These are phyloP conservation scores for Pelagomonas calceolata DNA, from an alignment of 108 stramenopile species.

Conservation along the genomic window DNA sequence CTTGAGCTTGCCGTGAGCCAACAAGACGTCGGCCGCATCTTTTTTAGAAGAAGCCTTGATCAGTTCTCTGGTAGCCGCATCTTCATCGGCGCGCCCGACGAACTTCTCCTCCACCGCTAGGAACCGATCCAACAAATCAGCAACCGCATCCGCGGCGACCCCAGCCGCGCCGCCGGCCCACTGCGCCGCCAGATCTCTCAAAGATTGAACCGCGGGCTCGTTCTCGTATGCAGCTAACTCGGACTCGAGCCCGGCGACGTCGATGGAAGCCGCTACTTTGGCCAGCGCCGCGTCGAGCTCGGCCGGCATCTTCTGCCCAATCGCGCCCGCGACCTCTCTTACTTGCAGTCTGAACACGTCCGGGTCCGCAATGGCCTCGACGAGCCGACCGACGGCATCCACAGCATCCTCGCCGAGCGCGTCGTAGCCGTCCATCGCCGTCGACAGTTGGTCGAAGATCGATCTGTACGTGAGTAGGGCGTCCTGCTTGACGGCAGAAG, in stretches of 20 bases:
- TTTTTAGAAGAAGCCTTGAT: slow-evolving; percentile 65
- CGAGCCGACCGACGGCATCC: too few species aligned
- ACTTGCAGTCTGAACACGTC: background rate
- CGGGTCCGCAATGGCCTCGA: background rate
- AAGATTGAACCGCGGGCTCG: background rate
- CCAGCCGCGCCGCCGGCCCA: slow-evolving; percentile 2
- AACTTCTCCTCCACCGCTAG: slow-evolving; percentile 73
- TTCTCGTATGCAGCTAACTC: background rate
- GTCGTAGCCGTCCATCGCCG: slow-evolving; percentile 22
- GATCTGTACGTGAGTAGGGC: background rate
- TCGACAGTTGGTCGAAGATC: background rate
- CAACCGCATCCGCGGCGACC: slow-evolving; percentile 46
- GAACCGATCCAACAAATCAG: slow-evolving; percentile 58
- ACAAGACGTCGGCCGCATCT: slow-evolving; percentile 3
- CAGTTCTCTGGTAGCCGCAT: slow-evolving; percentile 74
- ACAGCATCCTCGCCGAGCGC: background rate
- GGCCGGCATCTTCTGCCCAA: background rate
- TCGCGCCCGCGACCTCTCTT: background rate
- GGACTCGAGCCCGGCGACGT: background rate
- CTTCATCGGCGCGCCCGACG: slow-evolving; percentile 51
- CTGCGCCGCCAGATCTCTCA: background rate
- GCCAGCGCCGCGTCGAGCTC: background rate
- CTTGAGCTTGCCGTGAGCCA: slow-evolving; percentile 59
- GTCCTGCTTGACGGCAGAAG: background rate
- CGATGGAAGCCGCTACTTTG: too few species aligned